Evolutionary conservation across 192 early-diverging fungal species (phyloP), one percentile per base, ranked within the genome.

Genomic region (Podila verticillata): DNA sequence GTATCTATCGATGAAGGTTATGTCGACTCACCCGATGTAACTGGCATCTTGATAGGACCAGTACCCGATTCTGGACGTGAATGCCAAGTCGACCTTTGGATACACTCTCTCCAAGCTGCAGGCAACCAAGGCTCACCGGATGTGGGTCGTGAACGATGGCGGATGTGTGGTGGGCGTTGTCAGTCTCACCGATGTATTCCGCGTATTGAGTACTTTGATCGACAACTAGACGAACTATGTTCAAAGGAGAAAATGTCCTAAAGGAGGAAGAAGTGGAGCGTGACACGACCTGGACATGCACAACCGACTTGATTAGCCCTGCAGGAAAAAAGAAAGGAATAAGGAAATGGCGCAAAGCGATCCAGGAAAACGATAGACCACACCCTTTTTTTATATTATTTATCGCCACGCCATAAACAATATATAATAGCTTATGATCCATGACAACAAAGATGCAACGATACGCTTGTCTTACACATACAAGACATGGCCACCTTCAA

Each of bases 61-160:
- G 26, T 74, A 87, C 24, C 92, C 95, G 0, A 91, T 96, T 10
- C 92, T 96, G 74, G 91, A 93, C 54, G 94, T 94, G 1, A 84
- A 89, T 17, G 84, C 89, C 17, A 88, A 89, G 59, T 91, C 93
- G 0, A 91, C 92, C 0, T 84, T 96, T 60, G 85, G 91, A 7
- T 90, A 89, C 36, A 87, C 92, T 10, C 85, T 95, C 48, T 90
- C 90, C 32, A 95, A 95, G 74, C 79, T 96, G 61, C 86, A 91
- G 39, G 93, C 95, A 22, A 96, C 95, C 5, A 88, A 88, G 19
- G 92, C 93, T 0, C 95, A 96, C 62, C 90, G 95, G 44, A 86
- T 96, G 13, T 96, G 93, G 93, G 91, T 95, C 5, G 87, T 86
- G 28, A 86, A 90, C 57, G 87, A 89, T 26, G 47, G 68, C 22